These are phyloP conservation scores for Jaltomata sinuosa DNA, from an alignment of 257 asterid genomes.

Conservation along the genomic window DNA sequence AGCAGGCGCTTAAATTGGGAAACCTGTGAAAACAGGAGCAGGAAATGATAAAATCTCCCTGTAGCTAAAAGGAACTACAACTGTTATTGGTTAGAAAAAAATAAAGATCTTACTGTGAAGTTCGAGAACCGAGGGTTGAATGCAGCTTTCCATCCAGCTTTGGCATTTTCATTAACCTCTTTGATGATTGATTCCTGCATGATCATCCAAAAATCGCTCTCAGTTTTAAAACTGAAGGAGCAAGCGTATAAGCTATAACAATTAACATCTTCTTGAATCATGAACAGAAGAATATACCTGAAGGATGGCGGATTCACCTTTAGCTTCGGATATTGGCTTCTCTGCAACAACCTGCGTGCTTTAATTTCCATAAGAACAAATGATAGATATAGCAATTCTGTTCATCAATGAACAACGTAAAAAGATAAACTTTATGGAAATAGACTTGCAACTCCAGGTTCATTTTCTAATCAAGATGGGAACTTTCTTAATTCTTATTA, in stretches of 20 bases:
- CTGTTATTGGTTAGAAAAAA: too few relatives aligned
- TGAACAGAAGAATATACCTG: not conserved
- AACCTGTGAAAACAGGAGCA: conserved; percentile 27
- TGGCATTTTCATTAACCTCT: conserved; percentile 45
- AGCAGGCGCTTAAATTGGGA: conserved; percentile 74
- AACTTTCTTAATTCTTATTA: not conserved
- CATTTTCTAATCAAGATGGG: not conserved
- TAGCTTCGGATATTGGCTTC: conserved; percentile 22
- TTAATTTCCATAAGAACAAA: not conserved
- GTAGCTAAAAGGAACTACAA: not conserved
- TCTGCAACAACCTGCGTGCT: conserved; percentile 49
- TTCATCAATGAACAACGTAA: not conserved
- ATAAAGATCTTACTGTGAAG: conserved; percentile 47
- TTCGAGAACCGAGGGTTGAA: conserved; percentile 71
- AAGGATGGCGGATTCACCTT: conserved; percentile 21
- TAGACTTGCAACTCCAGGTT: not conserved
- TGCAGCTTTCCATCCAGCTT: conserved; percentile 91
- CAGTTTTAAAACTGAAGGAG: not conserved
- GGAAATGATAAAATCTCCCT: not conserved
- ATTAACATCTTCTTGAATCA: not conserved
- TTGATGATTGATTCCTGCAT: conserved; percentile 57
- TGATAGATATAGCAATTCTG: not conserved
- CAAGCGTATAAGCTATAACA: not conserved
- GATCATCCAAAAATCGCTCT: not conserved
- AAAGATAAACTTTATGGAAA: not conserved